Evolutionary conservation across 176 grass and related monocot species (phyloP).

Genomic region (Musa schizocarpa): DNA sequence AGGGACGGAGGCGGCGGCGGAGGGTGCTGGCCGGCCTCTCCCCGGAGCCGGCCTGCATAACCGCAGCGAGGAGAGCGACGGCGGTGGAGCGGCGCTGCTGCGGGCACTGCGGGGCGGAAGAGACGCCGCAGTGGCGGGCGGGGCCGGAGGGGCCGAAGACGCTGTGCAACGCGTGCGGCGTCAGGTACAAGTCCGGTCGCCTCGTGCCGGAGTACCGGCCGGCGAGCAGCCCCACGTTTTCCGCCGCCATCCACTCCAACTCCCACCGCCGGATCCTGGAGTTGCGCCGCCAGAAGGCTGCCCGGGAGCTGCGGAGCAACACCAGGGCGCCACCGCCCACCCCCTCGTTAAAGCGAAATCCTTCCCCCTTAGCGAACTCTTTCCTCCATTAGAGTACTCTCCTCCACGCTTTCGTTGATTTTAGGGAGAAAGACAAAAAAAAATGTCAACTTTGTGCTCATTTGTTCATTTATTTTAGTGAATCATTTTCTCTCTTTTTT

Average conservation of each 20-base stretch:
- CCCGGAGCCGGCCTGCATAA: not conserved
- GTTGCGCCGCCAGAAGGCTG: slow-evolving; percentile 32
- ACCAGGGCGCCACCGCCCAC: slow-evolving; percentile 3
- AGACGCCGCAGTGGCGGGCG: slow-evolving; percentile 81
- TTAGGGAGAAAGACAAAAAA: not conserved
- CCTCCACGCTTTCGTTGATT: not conserved
- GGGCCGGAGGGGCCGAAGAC: slow-evolving; percentile 60
- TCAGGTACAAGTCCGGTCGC: slow-evolving; percentile 68
- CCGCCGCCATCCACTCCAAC: slow-evolving; percentile 60
- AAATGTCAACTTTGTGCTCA: not conserved
- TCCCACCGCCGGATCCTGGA: slow-evolving; percentile 78
- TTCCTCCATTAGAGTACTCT: not conserved
- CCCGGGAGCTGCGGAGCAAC: not conserved
- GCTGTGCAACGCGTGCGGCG: slow-evolving; percentile 92
- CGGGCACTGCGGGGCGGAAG: slow-evolving; percentile 52
- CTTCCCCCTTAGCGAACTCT: not conserved
- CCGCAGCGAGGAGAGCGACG: not conserved
- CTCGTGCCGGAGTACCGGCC: slow-evolving; percentile 84
- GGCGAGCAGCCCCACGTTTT: slow-evolving; percentile 72
- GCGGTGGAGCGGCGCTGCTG: slow-evolving; percentile 29
- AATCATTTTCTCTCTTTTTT: not conserved
- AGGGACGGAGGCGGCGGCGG: slow-evolving; percentile 30
- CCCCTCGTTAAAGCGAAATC: too few species aligned
- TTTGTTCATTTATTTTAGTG: not conserved
- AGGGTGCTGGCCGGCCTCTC: slow-evolving; percentile 23